Evolutionary conservation across 2,329 filamentous ascomycete species (phyloP), one percentile per base, ranked within the genome.

Genomic region (Stenocarpella maydis): DNA sequence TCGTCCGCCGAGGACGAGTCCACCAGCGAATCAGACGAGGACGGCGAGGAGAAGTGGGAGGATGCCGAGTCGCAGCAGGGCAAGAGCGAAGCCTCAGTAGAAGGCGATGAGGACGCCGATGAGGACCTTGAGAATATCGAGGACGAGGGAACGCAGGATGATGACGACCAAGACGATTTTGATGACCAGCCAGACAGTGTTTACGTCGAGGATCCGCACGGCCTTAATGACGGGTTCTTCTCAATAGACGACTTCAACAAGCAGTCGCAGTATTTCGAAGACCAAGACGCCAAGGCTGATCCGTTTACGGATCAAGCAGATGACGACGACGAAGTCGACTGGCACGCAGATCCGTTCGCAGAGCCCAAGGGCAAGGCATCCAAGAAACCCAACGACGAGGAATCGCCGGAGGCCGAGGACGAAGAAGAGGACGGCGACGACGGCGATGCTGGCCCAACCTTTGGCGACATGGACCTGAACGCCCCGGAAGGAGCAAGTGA

Each of bases 231-330:
- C 77, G 95, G 94, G 6, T 99, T 99, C 83, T 99, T 99, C 82
- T 97, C 94, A 19, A 95, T 99, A 75, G 95, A 98, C 76, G 90
- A 97, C 70, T 99, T 99, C 87, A 99, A 99, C 84, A 93, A 91
- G 78, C 93, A 97, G 77, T 93, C 94, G 2, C 93, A 97, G 76
- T 92, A 91, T 77, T 90, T 98, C 60, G 96, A 99, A 80, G 90
- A 93, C 73, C 92, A 94, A 79, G 95, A 98, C 78, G 87, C 88
- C 34, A 86, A 88, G 72, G 94, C 92, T 34, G 93, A 95, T 73
- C 88, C 89, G 45, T 90, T 92, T 74, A 91, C 91, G 68, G 92
- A 91, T 72, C 86, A 85, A 65, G 92, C 87, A 71, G 94, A 91
- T 78, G 94, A 97, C 65, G 93, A 97, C 58, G 94, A 97, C 73